Evolutionary conservation across 2,329 filamentous ascomycete genomes (phyloP), one percentile per base, ranked within the genome.

Genomic region (Phyllosticta citribraziliensis): DNA sequence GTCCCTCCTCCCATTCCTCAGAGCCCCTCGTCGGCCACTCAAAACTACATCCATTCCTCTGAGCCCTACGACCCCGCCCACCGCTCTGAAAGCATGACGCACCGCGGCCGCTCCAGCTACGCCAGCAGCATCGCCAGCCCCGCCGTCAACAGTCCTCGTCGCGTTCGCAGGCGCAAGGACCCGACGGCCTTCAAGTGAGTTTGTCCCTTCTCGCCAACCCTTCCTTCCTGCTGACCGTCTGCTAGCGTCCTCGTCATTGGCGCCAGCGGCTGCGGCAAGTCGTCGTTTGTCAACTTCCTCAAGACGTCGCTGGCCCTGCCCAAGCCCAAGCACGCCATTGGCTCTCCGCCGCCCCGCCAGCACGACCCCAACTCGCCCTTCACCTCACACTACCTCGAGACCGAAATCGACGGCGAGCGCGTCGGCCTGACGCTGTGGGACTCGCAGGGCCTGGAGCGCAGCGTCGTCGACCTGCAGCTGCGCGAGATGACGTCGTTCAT

Each of bases 181-280:
- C 94, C 94, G 9, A 97, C 93, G 11, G 91, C 94, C 0, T 96
- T 97, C 84, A 99, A 99, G 93, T 97, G 80, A 83, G 91, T 22
- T 83, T 50, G 53, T 24, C 9, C 20, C 25, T 51, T 20, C 22
- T 22, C 3, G 22, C 22, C 17, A n/a, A 12, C 47, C 52, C 47
- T 47, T 35, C 25, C 54, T 56, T 47, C 70, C 53, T 24, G 6
- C 6, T 14, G 19, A 19, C 9, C 25, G 14, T 8, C 9, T 33
- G 52, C 33, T 65, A 97, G 93, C 74, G 86, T 99, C 67, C 84
- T 99, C 63, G 87, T 99, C 63, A 85, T 97, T 69, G 94, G 94
- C 63, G 88, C 91, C 56, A 87, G 89, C 63, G 88, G 87, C 73
- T 88, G 90, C 8, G 94, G 94, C 73, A 99, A 99, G 79, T 96